Percentiles rank a stretch among this genome's conserved stretches.
Conservation (phyloP, 2,329 filamentous ascomycete species). For the Hyphodiscus sp. region DNA sequence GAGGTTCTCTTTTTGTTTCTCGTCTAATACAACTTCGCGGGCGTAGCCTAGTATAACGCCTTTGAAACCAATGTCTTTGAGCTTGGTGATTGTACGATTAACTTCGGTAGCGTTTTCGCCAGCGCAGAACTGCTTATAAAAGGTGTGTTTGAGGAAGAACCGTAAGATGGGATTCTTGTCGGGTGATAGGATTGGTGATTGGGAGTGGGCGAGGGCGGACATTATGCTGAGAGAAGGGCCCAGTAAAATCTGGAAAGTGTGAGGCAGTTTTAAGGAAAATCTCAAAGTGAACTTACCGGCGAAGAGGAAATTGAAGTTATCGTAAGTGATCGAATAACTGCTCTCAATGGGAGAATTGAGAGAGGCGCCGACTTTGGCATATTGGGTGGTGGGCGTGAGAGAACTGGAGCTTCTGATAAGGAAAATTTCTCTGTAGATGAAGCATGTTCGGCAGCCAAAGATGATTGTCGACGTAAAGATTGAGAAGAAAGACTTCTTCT, state of each 20-base stretch:
- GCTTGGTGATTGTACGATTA: slow-evolving; percentile 50
- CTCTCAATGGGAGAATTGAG: slow-evolving; percentile 58
- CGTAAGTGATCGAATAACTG: slow-evolving; percentile 61
- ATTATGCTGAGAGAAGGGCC: slow-evolving; percentile 63
- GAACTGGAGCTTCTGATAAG: slow-evolving; percentile 7
- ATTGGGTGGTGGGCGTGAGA: slow-evolving; percentile 8
- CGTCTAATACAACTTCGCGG: slow-evolving; percentile 67
- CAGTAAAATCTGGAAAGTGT: slow-evolving; percentile 47
- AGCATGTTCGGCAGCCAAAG: slow-evolving; percentile 14
- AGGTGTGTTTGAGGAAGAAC: slow-evolving; percentile 68
- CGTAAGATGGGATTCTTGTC: slow-evolving; percentile 69
- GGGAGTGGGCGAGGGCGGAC: slow-evolving; percentile 62
- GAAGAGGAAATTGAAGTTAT: slow-evolving; percentile 68
- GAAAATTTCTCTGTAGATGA: slow-evolving; percentile 11
- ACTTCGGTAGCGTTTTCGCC: slow-evolving; percentile 70
- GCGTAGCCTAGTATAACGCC: slow-evolving; percentile 84
- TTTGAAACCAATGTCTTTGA: slow-evolving; percentile 71
- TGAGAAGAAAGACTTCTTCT: slow-evolving; percentile 21
- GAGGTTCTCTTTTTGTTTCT: slow-evolving; percentile 42
- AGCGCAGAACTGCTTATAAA: slow-evolving; percentile 88
- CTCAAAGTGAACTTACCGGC: slow-evolving; percentile 29
- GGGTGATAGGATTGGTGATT: slow-evolving; percentile 60
- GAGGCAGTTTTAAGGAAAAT: slow-evolving; percentile 1
- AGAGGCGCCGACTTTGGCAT: slow-evolving; percentile 39
- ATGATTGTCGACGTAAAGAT: slow-evolving; percentile 18